phyloP scores from a whole-genome alignment of 2,329 filamentous ascomycete species.

The Aspergillus costaricaensis region DNA sequence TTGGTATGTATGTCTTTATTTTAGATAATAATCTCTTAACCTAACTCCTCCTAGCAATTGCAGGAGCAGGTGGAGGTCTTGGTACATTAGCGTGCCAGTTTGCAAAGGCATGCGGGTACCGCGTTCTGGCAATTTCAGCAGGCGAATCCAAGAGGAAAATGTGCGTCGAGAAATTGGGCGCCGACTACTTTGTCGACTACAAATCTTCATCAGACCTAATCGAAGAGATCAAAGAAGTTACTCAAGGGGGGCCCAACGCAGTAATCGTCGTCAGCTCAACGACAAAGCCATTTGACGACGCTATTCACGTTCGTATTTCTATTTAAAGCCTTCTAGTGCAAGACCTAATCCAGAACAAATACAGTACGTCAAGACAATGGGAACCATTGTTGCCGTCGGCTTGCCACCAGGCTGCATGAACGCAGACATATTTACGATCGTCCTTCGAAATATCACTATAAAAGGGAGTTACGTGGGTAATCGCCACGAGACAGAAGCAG shows the following conservation, averaged over 20 bases:
- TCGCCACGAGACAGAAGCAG: slow-evolving; percentile 60
- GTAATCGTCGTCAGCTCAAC: background rate
- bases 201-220: background rate
- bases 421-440: background rate
- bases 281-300: background rate
- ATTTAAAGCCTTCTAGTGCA: background rate
- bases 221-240: background rate
- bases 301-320: background rate
- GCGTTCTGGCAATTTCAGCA: background rate
- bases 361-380: background rate
- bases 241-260: background rate
- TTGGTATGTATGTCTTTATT: slow-evolving; percentile 81
- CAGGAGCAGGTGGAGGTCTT: background rate
- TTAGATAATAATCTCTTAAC: slow-evolving; percentile 68
- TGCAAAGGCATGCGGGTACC: background rate
- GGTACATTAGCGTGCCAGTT: background rate
- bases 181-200: background rate
- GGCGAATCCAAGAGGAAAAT: background rate
- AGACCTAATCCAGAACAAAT: background rate
- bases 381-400: background rate
- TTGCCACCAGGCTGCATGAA: background rate
- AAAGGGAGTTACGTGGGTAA: background rate
- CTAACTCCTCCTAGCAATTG: slow-evolving; percentile 73
- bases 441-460: background rate
- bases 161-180: background rate